phyloP scores from a whole-genome alignment of 257 asterid genomes.

The Nicotiana noctiflora region DNA sequence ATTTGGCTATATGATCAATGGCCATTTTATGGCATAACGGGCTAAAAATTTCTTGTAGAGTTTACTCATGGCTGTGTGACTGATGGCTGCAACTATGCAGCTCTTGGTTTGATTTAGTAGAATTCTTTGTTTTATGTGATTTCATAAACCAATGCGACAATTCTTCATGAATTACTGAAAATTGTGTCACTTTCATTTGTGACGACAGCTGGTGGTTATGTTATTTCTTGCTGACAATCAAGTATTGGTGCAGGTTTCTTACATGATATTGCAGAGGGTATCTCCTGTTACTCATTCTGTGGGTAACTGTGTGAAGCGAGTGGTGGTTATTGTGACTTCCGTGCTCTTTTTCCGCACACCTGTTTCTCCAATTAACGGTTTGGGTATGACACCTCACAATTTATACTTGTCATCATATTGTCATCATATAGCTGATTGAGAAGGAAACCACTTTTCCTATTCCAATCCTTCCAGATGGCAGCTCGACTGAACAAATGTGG shows the following conservation, averaged over 20 bases:
- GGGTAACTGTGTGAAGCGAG: conserved; percentile 88
- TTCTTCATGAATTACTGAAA: not conserved
- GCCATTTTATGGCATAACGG: not conserved
- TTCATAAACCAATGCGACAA: not conserved
- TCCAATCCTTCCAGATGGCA: not conserved
- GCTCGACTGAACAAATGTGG: not conserved
- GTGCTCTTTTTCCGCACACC: conserved; percentile 88
- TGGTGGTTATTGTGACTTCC: conserved; percentile 81
- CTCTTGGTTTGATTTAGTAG: not conserved
- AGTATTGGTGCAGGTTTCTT: conserved; percentile 59
- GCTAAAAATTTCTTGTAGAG: not conserved
- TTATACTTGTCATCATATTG: not conserved
- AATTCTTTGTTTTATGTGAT: not conserved
- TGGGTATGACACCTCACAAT: conserved; percentile 43
- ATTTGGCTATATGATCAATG: not conserved
- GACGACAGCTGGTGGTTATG: not conserved
- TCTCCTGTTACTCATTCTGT: conserved; percentile 96
- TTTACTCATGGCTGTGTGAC: not conserved
- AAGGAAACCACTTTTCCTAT: not conserved
- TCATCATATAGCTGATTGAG: not conserved
- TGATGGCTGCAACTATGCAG: not conserved
- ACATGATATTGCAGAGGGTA: conserved; percentile 88
- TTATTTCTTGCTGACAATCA: conserved; percentile 12
- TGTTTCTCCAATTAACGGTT: conserved; percentile 55
- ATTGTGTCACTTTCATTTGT: not conserved